Conservation (phyloP, 164 flowering plant species). For the Aristolochia contorta region DNA sequence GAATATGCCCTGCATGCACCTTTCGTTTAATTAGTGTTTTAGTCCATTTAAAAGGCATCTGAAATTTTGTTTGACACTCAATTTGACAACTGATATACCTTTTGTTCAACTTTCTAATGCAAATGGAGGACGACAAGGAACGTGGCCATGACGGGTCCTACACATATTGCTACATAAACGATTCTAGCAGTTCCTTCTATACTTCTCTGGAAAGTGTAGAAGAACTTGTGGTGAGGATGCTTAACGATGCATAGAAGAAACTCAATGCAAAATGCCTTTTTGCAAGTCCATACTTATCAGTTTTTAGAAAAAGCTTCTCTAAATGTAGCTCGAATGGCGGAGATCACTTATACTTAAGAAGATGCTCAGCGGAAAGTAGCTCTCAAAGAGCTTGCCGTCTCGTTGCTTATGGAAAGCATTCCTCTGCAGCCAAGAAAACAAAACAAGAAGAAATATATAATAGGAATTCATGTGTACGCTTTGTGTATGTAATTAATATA, state of each 20-base stretch:
- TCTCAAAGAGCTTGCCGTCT: background rate
- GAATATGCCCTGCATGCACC: too few relatives aligned
- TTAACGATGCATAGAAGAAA: too few relatives aligned
- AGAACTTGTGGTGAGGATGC: background rate
- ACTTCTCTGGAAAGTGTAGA: background rate
- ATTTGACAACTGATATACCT: background rate
- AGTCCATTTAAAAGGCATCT: background rate
- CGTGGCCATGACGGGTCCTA: too few relatives aligned
- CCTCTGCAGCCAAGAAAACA: too few relatives aligned
- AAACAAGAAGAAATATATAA: too few relatives aligned
- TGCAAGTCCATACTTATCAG: too few relatives aligned
- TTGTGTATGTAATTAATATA: too few relatives aligned
- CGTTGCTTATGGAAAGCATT: background rate
- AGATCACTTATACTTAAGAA: background rate
- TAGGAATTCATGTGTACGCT: too few relatives aligned
- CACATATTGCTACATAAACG: background rate
- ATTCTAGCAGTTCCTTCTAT: background rate
- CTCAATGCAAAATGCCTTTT: too few relatives aligned
- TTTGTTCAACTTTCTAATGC: background rate
- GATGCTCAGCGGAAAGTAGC: background rate
- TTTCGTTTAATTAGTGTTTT: too few relatives aligned
- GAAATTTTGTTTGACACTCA: background rate
- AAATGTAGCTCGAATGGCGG: background rate
- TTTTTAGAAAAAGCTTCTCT: background rate
- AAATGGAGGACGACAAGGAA: too few relatives aligned